Evolutionary conservation across 140 eudicot species (phyloP).

Genomic region (Flaveria floridana): DNA sequence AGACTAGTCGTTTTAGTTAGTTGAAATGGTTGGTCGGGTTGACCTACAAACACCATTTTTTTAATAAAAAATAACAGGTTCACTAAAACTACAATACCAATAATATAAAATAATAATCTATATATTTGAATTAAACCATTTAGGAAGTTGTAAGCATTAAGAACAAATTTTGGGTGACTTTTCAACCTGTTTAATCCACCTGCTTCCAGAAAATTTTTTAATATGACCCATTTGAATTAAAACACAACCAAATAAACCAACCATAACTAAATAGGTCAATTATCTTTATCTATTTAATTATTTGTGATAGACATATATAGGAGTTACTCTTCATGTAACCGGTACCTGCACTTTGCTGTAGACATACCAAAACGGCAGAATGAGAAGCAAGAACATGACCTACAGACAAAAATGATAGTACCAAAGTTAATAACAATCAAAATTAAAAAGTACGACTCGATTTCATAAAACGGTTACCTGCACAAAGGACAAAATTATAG

Average conservation of each 20-base stretch:
- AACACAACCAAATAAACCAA: neutral
- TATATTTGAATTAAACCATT: neutral
- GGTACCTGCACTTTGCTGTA: constrained; percentile 85
- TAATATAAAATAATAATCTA: neutral
- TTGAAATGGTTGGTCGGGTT: neutral
- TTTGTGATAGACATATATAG: constrained; percentile 9
- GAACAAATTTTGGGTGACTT: neutral
- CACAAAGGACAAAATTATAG: constrained; percentile 68
- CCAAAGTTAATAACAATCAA: neutral
- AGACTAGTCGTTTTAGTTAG: neutral
- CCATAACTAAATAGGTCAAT: neutral
- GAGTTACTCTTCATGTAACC: constrained; percentile 15
- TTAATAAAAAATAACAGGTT: neutral
- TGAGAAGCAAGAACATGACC: constrained; percentile 78
- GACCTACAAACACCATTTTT: neutral
- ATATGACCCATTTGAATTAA: constrained; percentile 9
- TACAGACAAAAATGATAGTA: constrained; percentile 32
- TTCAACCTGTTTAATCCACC: neutral
- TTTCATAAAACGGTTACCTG: constrained; percentile 45
- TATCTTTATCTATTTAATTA: neutral
- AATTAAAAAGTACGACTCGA: neutral
- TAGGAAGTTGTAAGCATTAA: neutral
- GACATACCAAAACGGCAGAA: constrained; percentile 79
- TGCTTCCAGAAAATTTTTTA: neutral
- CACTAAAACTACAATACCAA: neutral